Evolutionary conservation across 1,284 basidiomycete species (phyloP), one percentile per base, ranked within the genome.

Genomic region (Sporisorium iseilematis-ciliati): DNA sequence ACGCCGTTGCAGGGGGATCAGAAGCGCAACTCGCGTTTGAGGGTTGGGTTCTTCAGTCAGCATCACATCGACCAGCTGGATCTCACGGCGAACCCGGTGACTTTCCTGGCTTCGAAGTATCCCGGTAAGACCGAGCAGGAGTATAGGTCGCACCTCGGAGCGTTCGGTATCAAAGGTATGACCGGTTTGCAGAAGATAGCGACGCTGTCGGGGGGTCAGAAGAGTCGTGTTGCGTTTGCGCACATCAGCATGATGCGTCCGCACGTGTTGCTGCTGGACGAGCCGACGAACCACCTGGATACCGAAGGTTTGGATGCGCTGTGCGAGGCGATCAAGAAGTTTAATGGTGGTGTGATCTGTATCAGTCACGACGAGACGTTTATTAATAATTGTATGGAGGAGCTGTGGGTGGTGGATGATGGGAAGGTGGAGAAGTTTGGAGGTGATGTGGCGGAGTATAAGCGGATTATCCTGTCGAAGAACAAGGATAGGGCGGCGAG

Each of bases 231-330:
- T 7, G 95, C 96, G 0, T 99, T 99, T 86, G 91, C 96, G 1
- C 89, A 92, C n/a, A 87, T 99, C 45, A 94, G 93, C 45, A 87
- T 98, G 80, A 92, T 92, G 86, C 89, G 90, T 58, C 97, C 96
- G 69, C 97, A 99, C 89, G 87, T 98, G 87, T 92, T 99, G 87
- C 95, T 95, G 87, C 89, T 99, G 86, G 96, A 98, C 87, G 96
- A 95, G 91, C 96, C 96, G 68, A 97, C 95, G 80, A 98, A 98
- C 88, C 96, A 98, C 87, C 88, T 98, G 86, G 95, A 97, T 91
- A 94, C 79, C 20, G 81, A 84, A 42, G 96, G 95, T 90, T 89
- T 99, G 65, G 97, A 99, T 84, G 97, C 95, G 7, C 88, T 99
- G 49, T 97, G 97, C 91, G 87, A 89, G 23, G 97, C 94, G 0